A percentile compares a stretch with the other conserved stretches of the same genome.
Evolutionary conservation across 2,329 filamentous ascomycete genomes (phyloP).

Genomic region (Verticillium nonalfalfae): DNA sequence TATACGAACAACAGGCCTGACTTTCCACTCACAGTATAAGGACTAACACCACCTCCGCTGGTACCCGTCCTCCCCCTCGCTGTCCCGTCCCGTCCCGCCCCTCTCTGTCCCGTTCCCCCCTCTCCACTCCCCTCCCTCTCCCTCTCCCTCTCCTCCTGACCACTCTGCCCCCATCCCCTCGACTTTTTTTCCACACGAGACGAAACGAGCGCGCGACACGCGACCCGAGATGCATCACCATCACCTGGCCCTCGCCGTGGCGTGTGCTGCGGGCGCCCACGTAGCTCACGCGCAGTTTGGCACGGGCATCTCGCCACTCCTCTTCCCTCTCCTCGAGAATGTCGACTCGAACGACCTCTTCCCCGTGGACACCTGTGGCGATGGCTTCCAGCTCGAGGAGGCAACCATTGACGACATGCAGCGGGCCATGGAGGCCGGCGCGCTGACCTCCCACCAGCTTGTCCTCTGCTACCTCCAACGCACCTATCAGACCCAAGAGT

Average conservation of each 20-base stretch:
- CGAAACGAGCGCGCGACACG: neutral
- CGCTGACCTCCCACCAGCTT: slow-evolving; percentile 51
- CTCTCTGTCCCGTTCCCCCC: neutral
- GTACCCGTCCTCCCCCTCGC: neutral
- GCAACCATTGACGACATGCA: slow-evolving; percentile 65
- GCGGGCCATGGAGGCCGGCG: slow-evolving; percentile 43
- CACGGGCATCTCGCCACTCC: slow-evolving; percentile 15
- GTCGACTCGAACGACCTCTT: slow-evolving; percentile 38
- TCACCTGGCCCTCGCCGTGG: neutral
- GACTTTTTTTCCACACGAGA: neutral
- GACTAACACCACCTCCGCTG: neutral
- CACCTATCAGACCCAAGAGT: slow-evolving; percentile 55
- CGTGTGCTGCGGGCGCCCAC: neutral
- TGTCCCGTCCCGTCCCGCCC: neutral
- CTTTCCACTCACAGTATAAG: neutral
- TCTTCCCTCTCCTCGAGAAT: slow-evolving; percentile 28
- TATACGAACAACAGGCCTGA: no score
- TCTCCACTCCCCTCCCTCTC: neutral
- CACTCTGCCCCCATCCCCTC: neutral
- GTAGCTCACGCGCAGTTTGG: neutral
- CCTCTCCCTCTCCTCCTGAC: neutral
- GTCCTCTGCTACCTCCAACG: slow-evolving; percentile 57
- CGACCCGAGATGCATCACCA: neutral
- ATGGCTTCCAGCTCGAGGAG: slow-evolving; percentile 56
- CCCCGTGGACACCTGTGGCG: slow-evolving; percentile 54